Conservation (phyloP, 2,329 filamentous ascomycete species). For the Pseudocercospora fijiensis region DNA sequence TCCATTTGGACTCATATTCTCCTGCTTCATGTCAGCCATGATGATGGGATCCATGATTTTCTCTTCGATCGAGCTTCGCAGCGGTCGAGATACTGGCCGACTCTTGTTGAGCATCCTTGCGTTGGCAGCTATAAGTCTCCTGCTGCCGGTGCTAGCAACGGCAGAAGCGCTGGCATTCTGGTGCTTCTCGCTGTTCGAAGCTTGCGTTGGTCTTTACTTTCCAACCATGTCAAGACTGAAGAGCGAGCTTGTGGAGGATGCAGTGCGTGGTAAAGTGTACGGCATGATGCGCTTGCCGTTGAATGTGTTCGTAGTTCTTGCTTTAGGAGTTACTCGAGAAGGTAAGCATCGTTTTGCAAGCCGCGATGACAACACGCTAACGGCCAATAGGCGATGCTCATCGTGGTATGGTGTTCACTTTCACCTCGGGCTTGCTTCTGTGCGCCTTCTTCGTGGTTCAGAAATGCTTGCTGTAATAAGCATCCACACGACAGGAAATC, state of each 20-base stretch:
- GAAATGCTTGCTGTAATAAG: conserved; percentile 9
- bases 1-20: conserved; percentile 56
- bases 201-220: conserved; percentile 59
- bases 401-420: conserved; percentile 20
- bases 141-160: conserved; percentile 42
- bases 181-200: conserved; percentile 59
- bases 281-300: conserved; percentile 59
- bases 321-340: conserved; percentile 48
- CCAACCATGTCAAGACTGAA: conserved; percentile 58
- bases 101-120: conserved; percentile 45
- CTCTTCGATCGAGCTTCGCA: conserved; percentile 31
- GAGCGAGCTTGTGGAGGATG: conserved; percentile 56
- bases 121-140: conserved; percentile 41
- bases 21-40: conserved; percentile 59
- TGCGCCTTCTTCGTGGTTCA: conserved; percentile 19
- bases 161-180: conserved; percentile 52
- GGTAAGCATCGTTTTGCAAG: conserved; percentile 15
- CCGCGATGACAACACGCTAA: conserved; percentile 1
- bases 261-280: conserved; percentile 56
- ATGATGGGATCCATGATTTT: conserved; percentile 60
- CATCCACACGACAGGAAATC: neutral
- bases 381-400: conserved; percentile 15
- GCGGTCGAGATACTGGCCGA: conserved; percentile 23
- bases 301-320: conserved; percentile 57
- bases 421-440: conserved; percentile 16